A percentile compares a stretch with the other conserved stretches of the same genome.
These are phyloP conservation scores for Populus tomentosa DNA, from an alignment of 441 rosid genomes.

Conservation along the genomic window DNA sequence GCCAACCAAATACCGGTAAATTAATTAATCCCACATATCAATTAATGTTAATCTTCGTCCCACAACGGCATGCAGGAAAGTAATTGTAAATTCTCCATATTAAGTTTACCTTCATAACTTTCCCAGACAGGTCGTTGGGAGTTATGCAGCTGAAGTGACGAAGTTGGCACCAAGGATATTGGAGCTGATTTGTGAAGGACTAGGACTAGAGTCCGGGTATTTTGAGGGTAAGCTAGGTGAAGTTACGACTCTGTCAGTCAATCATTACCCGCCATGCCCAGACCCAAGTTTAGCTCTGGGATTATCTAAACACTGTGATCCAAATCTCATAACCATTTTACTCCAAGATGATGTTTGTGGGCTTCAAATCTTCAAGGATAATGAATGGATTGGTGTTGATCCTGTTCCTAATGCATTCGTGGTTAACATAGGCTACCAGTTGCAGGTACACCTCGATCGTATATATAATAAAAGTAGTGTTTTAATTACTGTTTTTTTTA, in stretches of 20 bases:
- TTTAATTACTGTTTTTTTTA: no score
- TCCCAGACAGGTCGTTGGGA: constrained; percentile 32
- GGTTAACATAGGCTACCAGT: constrained; percentile 26
- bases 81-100: background rate
- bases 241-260: background rate
- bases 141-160: constrained; percentile 25
- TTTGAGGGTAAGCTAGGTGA: constrained; percentile 6
- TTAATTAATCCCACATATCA: no score
- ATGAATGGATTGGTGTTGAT: constrained; percentile 30
- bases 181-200: constrained; percentile 31
- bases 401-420: constrained; percentile 33
- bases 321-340: constrained; percentile 23
- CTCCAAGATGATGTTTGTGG: constrained; percentile 30
- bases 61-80: background rate
- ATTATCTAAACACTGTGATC: constrained; percentile 26
- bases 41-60: background rate
- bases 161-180: constrained; percentile 28
- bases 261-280: constrained; percentile 35
- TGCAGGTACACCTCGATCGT: constrained; percentile 20
- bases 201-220: constrained; percentile 26
- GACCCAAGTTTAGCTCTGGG: constrained; percentile 33
- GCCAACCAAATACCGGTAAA: constrained; percentile 32
- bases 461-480: constrained; percentile 7
- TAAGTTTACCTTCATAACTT: background rate
- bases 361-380: constrained; percentile 39